Conservation (phyloP, 2,329 filamentous ascomycete species). For the Gliomastix tumulicola region DNA sequence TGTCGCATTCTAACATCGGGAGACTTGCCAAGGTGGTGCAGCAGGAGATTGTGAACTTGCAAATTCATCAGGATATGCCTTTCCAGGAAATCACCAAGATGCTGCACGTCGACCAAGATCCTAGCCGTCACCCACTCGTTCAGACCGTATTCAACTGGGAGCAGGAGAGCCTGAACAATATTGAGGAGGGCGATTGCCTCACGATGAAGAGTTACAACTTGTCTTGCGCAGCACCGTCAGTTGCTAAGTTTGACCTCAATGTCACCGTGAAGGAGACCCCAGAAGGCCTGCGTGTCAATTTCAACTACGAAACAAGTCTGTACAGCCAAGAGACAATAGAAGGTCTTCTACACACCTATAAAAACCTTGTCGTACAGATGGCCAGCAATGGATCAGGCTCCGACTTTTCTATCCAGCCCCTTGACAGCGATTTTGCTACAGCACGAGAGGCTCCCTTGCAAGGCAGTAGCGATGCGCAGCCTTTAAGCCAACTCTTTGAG, state of each 20-base stretch:
- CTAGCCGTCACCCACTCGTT: not conserved
- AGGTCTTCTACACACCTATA: not conserved
- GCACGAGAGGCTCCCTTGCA: no score
- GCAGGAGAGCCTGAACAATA: no score
- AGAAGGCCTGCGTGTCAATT: not conserved
- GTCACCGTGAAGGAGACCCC: not conserved
- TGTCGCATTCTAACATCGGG: not conserved
- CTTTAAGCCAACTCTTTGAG: no score
- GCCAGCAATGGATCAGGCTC: no score
- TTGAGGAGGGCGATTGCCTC: no score
- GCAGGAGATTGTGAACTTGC: not conserved
- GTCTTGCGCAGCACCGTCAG: no score
- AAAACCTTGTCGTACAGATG: no score
- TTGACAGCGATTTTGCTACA: no score
- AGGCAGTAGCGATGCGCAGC: no score
- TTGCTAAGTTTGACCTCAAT: not conserved
- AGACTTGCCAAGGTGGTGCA: not conserved
- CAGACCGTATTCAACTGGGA: not conserved
- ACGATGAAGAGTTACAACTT: no score
- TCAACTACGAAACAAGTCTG: not conserved
- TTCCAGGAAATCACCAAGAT: slow-evolving; percentile 2
- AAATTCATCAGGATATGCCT: slow-evolving; percentile 2
- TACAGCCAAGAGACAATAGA: not conserved
- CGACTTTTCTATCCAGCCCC: no score
- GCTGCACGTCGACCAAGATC: not conserved